A percentile compares a stretch with the other conserved stretches of the same genome.
phyloP scores from a whole-genome alignment of 73 alveolate genomes.

The Tetrahymena malaccensis region DNA sequence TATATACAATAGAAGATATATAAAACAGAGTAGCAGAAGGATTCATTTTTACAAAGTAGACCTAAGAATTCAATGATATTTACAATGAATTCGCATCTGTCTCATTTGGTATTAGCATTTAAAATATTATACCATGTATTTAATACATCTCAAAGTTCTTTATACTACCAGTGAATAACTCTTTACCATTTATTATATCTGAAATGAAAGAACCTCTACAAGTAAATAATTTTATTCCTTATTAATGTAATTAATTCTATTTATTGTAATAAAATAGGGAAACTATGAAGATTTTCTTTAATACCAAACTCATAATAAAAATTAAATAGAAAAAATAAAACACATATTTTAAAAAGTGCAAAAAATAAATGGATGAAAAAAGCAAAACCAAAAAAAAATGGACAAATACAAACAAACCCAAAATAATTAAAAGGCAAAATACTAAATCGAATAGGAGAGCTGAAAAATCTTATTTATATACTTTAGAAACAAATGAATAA shows the following conservation, averaged over 20 bases:
- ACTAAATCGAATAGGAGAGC: no score
- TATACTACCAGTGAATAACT: neutral
- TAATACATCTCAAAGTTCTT: neutral
- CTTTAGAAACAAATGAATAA: no score
- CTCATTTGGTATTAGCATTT: neutral
- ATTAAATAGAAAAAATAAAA: neutral
- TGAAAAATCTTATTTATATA: neutral
- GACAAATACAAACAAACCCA: neutral
- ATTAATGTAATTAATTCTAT: neutral
- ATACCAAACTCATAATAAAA: neutral
- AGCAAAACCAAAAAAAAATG: neutral
- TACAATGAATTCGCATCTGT: neutral
- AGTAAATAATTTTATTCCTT: neutral
- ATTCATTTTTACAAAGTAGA: neutral
- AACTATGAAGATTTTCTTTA: neutral
- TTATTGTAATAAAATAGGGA: neutral
- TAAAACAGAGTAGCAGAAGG: neutral
- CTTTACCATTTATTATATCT: neutral
- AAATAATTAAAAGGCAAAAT: neutral
- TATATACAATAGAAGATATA: slow-evolving; percentile 5
- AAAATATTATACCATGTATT: neutral
- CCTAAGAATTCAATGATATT: neutral
- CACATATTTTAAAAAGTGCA: neutral
- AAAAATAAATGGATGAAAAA: neutral
- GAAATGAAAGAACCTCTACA: neutral